Percentiles rank a stretch among this genome's conserved stretches.
These are phyloP conservation scores for Porodaedalea pini DNA, from an alignment of 1,284 basidiomycete genomes.

Conservation along the genomic window DNA sequence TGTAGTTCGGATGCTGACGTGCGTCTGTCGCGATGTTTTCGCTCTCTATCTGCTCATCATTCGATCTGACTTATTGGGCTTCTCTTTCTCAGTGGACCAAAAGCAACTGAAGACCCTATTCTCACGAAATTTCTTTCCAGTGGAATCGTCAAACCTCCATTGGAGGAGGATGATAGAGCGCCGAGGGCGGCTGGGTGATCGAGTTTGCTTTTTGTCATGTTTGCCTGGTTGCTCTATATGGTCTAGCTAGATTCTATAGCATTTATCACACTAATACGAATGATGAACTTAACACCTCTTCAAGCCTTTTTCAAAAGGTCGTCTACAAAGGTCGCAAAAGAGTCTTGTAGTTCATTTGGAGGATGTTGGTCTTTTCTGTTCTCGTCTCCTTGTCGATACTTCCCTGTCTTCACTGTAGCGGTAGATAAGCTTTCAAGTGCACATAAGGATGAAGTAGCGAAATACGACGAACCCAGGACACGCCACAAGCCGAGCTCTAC, in stretches of 20 bases:
- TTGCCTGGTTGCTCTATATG: background rate
- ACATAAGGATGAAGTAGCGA: conserved; percentile 10
- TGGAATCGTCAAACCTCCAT: conserved; percentile 51
- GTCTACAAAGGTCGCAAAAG: conserved; percentile 55
- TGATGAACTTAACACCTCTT: background rate
- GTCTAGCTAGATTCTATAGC: background rate
- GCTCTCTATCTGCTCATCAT: background rate
- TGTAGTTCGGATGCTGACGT: conserved; percentile 57
- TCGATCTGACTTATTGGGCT: background rate
- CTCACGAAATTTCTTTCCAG: conserved; percentile 49
- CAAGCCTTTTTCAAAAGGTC: conserved; percentile 30
- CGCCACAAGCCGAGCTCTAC: conserved; percentile 56
- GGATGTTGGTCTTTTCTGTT: conserved; percentile 32
- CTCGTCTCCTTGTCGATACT: conserved; percentile 61
- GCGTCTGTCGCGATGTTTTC: conserved; percentile 33
- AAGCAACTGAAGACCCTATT: conserved; percentile 37
- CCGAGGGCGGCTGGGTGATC: conserved; percentile 6
- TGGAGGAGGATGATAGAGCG: conserved; percentile 30
- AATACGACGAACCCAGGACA: conserved; percentile 49
- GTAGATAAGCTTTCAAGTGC: conserved; percentile 1
- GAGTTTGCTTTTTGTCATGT: background rate
- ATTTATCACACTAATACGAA: background rate
- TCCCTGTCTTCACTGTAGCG: conserved; percentile 54
- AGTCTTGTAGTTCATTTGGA: conserved; percentile 51
- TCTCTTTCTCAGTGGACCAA: conserved; percentile 36